These are phyloP conservation scores for Yarrowia bubula DNA, from an alignment of 805 yeast species.

Conservation along the genomic window DNA sequence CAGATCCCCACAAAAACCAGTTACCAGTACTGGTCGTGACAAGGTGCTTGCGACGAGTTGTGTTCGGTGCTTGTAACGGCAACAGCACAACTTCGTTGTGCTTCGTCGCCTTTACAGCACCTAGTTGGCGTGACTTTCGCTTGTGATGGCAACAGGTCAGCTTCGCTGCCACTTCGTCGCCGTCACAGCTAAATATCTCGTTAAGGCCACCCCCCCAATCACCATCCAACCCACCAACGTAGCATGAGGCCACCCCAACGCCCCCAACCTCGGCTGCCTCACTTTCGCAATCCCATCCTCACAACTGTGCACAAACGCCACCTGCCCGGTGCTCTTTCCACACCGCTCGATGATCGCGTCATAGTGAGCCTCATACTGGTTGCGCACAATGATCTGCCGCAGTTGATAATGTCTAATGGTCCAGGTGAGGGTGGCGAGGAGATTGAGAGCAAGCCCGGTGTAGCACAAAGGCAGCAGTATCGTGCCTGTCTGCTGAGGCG, in stretches of 20 bases:
- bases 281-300: constrained; percentile 6
- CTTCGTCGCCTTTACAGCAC: too few species aligned
- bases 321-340: background rate
- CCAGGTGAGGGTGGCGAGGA: background rate
- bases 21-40: too few species aligned
- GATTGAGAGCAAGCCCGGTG: background rate
- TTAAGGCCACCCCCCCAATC: background rate
- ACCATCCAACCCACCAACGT: background rate
- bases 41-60: too few species aligned
- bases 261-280: background rate
- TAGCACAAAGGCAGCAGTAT: background rate
- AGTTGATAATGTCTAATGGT: background rate
- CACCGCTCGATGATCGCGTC: background rate
- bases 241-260: background rate
- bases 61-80: too few species aligned
- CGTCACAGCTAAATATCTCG: too few species aligned
- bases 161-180: too few species aligned
- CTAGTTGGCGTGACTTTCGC: too few species aligned
- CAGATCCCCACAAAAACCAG: too few species aligned
- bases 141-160: too few species aligned
- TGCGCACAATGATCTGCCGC: background rate
- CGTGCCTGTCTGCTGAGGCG: background rate
- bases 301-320: constrained; percentile 10
- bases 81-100: too few species aligned
- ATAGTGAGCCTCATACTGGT: constrained; percentile 4